Conservation (phyloP, 306 rosid genomes). For the Acacia melanoxylon region DNA sequence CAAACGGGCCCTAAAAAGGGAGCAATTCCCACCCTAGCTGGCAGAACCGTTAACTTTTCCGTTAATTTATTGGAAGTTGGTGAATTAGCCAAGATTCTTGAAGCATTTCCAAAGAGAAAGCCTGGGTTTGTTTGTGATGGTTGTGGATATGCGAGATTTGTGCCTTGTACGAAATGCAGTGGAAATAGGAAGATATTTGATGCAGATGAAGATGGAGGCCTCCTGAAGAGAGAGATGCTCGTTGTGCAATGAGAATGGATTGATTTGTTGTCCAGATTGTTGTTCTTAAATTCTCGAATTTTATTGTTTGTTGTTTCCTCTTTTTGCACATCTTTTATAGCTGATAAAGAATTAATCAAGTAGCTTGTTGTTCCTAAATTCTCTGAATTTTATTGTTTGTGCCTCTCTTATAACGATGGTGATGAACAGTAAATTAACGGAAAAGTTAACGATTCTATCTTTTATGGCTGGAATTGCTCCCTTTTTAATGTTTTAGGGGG, state of each 20-base stretch:
- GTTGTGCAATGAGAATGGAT: slow-evolving; percentile 68
- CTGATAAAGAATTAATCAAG: too few relatives aligned
- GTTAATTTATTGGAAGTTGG: slow-evolving; percentile 67
- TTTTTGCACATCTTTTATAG: too few relatives aligned
- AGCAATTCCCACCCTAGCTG: too few relatives aligned
- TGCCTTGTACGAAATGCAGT: slow-evolving; percentile 1
- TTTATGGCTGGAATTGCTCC: too few relatives aligned
- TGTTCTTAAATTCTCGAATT: slow-evolving; percentile 28
- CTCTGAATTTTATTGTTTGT: not conserved
- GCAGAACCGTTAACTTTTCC: too few relatives aligned
- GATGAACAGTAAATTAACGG: too few relatives aligned
- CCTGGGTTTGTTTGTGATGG: not conserved
- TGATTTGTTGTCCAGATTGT: slow-evolving; percentile 68
- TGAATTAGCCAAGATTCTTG: slow-evolving; percentile 63
- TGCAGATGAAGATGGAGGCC: slow-evolving; percentile 59
- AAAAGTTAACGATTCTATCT: too few relatives aligned
- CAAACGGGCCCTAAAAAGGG: too few relatives aligned
- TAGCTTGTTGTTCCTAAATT: slow-evolving; percentile 21
- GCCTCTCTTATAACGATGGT: too few relatives aligned
- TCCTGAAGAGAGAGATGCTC: slow-evolving; percentile 56
- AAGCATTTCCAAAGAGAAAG: slow-evolving; percentile 55
- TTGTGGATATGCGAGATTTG: slow-evolving; percentile 10
- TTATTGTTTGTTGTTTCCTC: not conserved
- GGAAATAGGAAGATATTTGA: slow-evolving; percentile 64
- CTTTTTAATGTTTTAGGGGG: too few relatives aligned